phyloP scores from a whole-genome alignment of 2,329 filamentous ascomycete species.

The Fusarium sp. region DNA sequence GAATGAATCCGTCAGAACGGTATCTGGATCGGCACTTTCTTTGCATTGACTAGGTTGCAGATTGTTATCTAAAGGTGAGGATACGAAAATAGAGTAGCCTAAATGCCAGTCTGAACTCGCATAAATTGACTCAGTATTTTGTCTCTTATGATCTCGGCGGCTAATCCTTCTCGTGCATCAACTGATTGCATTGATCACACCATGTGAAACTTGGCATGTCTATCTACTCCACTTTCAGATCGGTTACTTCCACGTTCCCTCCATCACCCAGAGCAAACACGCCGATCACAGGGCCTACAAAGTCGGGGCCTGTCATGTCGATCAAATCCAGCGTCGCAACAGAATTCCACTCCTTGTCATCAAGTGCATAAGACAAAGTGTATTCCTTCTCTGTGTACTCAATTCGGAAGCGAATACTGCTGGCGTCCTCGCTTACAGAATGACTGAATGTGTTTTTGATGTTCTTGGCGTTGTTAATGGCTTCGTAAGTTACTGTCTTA shows the following conservation, averaged over 20 bases:
- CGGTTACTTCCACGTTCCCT: not conserved
- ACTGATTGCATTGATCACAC: not conserved
- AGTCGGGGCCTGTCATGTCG: constrained; percentile 21
- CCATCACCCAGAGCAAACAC: constrained; percentile 4
- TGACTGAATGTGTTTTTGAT: not conserved
- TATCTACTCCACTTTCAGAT: constrained; percentile 17
- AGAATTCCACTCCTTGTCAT: not conserved
- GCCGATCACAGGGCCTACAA: constrained; percentile 26
- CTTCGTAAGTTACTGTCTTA: not conserved
- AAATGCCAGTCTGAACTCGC: no score
- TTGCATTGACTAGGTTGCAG: no score
- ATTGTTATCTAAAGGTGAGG: no score
- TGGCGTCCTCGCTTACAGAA: not conserved
- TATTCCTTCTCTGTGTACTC: constrained; percentile 18
- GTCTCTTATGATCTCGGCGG: no score
- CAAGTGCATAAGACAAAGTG: not conserved
- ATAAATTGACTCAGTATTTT: no score
- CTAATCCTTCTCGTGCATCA: not conserved
- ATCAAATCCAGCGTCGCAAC: constrained; percentile 13
- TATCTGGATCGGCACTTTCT: not conserved
- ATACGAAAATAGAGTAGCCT: no score
- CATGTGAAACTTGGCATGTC: not conserved
- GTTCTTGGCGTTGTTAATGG: constrained; percentile 2
- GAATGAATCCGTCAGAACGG: not conserved
- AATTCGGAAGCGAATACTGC: not conserved